Conservation (phyloP, 2,329 filamentous ascomycete species). For the Clarireedia homoeocarpa region DNA sequence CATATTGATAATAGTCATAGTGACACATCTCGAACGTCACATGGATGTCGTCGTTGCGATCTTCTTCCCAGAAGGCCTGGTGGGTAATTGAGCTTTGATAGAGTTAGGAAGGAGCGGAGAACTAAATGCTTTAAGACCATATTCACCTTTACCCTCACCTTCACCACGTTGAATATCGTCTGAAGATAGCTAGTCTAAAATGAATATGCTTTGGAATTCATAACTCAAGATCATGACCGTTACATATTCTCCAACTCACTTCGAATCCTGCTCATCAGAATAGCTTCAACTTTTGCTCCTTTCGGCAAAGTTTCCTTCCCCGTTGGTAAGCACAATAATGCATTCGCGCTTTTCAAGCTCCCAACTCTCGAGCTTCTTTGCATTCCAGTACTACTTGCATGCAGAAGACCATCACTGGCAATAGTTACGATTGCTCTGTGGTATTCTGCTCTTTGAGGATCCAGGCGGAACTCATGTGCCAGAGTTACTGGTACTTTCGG, state of each 20-base stretch:
- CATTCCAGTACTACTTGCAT: conserved; percentile 75
- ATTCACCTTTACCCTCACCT: neutral
- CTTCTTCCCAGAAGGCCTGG: neutral
- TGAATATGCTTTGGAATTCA: too few species aligned
- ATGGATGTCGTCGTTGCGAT: neutral
- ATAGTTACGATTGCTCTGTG: conserved; percentile 73
- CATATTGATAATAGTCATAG: conserved; percentile 7
- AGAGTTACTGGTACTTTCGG: conserved; percentile 64
- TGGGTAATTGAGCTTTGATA: neutral
- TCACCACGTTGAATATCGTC: neutral
- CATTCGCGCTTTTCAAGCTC: conserved; percentile 84
- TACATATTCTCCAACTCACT: conserved; percentile 18
- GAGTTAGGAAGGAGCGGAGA: neutral
- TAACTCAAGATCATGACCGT: too few species aligned
- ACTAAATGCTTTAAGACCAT: neutral
- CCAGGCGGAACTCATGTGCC: conserved; percentile 64
- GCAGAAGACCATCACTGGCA: conserved; percentile 57
- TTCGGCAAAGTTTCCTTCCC: conserved; percentile 57
- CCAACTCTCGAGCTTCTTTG: conserved; percentile 87
- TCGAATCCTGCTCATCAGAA: conserved; percentile 58
- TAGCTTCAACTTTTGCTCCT: conserved; percentile 64
- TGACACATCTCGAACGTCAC: conserved; percentile 11
- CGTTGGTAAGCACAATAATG: conserved; percentile 66
- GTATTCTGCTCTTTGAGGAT: conserved; percentile 76
- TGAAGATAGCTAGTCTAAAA: neutral